These are phyloP conservation scores for Phoma sp. DNA, from an alignment of 2,329 filamentous ascomycete genomes.

Conservation along the genomic window DNA sequence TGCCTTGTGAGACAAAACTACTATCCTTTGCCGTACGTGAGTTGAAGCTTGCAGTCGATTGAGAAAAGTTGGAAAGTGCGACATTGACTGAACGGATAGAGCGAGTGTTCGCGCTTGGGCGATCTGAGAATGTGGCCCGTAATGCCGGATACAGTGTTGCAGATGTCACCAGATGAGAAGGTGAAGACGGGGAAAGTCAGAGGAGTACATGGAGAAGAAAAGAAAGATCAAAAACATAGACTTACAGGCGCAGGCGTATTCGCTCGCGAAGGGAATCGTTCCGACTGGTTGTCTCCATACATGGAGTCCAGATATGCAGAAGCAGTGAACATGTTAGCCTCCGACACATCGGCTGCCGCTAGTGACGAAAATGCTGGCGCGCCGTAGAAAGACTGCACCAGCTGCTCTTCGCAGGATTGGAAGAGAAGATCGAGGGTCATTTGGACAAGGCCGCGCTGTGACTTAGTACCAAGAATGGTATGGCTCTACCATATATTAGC, in stretches of 20 bases:
- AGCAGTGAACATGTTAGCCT: constrained; percentile 77
- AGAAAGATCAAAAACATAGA: constrained; percentile 14
- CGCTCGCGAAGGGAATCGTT: constrained; percentile 54
- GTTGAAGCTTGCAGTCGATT: constrained; percentile 34
- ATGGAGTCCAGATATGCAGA: constrained; percentile 78
- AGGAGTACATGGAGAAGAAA: constrained; percentile 7
- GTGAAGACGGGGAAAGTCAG: constrained; percentile 21
- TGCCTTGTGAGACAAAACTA: constrained; percentile 61
- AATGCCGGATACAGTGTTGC: constrained; percentile 32
- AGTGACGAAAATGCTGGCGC: constrained; percentile 74
- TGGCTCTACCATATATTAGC: constrained; percentile 70
- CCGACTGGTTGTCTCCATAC: constrained; percentile 70
- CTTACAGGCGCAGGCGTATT: constrained; percentile 56
- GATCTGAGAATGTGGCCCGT: constrained; percentile 23
- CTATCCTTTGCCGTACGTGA: constrained; percentile 57
- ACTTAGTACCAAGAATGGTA: constrained; percentile 88
- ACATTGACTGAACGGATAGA: constrained; percentile 44
- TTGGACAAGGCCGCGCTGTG: constrained; percentile 88
- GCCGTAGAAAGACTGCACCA: constrained; percentile 65
- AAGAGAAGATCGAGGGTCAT: constrained; percentile 90
- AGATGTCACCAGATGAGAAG: constrained; percentile 15
- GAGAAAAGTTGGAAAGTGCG: constrained; percentile 31
- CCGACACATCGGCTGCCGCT: constrained; percentile 76
- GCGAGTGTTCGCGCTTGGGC: constrained; percentile 16
- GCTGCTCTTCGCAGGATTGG: constrained; percentile 74